Conservation (phyloP, 2,329 filamentous ascomycete species). For the Tolypocladium inflatum region DNA sequence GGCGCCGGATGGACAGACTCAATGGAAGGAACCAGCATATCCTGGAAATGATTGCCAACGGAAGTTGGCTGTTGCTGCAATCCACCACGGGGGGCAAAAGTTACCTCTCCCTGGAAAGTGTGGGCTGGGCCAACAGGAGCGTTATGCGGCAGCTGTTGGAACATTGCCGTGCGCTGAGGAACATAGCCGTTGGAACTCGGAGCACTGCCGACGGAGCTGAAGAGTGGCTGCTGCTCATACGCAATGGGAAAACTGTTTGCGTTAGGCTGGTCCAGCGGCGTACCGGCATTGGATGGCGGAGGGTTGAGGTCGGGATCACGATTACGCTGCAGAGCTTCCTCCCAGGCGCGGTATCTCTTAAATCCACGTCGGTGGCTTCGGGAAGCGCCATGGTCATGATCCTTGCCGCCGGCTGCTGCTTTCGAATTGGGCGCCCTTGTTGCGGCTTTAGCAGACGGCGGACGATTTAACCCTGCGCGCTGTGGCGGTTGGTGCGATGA, state of each 20-base stretch:
- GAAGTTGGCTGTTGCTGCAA: slow-evolving; percentile 16
- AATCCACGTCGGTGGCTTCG: slow-evolving; percentile 34
- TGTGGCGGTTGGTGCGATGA: not conserved
- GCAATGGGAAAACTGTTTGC: not conserved
- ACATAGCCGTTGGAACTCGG: slow-evolving; percentile 18
- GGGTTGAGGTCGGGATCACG: slow-evolving; percentile 6
- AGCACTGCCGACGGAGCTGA: slow-evolving; percentile 8
- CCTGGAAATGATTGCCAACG: slow-evolving; percentile 18
- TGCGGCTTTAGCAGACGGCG: not conserved
- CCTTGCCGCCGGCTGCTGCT: slow-evolving; percentile 10
- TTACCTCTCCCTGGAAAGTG: slow-evolving; percentile 15
- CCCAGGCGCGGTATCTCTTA: slow-evolving; percentile 36
- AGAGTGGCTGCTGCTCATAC: not conserved
- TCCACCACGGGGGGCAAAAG: slow-evolving; percentile 11
- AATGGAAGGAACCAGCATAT: slow-evolving; percentile 36
- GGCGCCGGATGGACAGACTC: slow-evolving; percentile 30
- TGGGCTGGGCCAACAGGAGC: slow-evolving; percentile 2
- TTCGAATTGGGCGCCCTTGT: not conserved
- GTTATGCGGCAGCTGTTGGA: not conserved
- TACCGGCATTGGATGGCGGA: not conserved
- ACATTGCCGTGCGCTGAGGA: not conserved
- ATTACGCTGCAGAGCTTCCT: slow-evolving; percentile 25
- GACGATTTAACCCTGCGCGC: not conserved
- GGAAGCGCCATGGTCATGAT: slow-evolving; percentile 8
- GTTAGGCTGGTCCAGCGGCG: not conserved